Base-by-base conservation (phyloP, 2,329 filamentous ascomycete species). In the Aspergillus flavus region DNA sequence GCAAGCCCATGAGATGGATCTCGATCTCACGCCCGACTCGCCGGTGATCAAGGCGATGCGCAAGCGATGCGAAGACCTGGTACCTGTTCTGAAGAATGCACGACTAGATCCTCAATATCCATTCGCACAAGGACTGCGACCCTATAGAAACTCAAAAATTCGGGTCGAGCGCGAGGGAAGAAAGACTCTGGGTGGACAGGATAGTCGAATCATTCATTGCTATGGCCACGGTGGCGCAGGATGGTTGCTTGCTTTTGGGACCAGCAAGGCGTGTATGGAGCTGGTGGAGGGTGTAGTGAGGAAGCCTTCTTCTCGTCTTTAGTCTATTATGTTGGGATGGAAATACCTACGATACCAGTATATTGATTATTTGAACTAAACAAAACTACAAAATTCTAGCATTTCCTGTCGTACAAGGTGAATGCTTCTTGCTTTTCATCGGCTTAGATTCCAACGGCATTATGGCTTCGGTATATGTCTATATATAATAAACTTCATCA, bases 161-260 rank as follows among this genome's bases (percentile, higher is more conserved):
- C 75, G 80, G 10, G 78, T 83, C 9, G 80, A 82, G 68, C 73
- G 79, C 1, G 81, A 83, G 52, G 5, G 73, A 76, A 43, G 55
- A 62, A 36, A 34, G 14, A 58, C 45, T 11, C 34, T 12, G 0
- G 4, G 23, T 12, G 43, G 41, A 28, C n/a, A 21, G 4, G 32
- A 54, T 11, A 75, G 72, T 56, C 65, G 74, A n/a, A 78, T 81
- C 52, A 74, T 82, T 3, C 81, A 83, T 77, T 39, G 74, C 1
- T 82, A 83, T 64, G 81, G 81, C 1, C 81, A 83, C 56, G 80
- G 80, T 6, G 81, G 79, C 5, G 76, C 79, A 3, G 81, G 80
- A 5, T 82, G 81, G 81, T 50, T 48, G 14, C 50, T 64, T 2
- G 48, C 56, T 1, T 62, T 61, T 57, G 63, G 60, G 16, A 43